Conservation (phyloP, 2,329 filamentous ascomycete genomes). For the Scedosporium dehoogii region DNA sequence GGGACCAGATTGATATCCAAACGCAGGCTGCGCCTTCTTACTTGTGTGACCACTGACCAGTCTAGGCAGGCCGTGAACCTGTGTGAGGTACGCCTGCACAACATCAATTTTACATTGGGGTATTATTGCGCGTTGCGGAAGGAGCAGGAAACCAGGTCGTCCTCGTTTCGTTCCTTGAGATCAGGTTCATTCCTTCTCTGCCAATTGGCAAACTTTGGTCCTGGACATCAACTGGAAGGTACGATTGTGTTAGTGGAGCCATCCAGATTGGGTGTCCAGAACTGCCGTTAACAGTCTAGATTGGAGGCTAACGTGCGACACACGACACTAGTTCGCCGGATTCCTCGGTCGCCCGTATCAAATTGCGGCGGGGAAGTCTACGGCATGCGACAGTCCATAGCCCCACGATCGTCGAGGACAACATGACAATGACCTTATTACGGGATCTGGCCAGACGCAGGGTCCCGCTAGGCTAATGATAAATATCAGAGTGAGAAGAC, state of each 20-base stretch:
- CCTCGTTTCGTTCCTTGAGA: no score
- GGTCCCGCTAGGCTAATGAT: background rate
- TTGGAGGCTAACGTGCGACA: background rate
- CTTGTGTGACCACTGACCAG: no score
- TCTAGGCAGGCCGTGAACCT: no score
- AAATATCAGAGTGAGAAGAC: background rate
- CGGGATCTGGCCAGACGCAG: background rate
- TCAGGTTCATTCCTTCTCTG: background rate
- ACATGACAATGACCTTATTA: background rate
- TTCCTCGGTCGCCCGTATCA: background rate
- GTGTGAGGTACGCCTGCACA: background rate
- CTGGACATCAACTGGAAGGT: no score
- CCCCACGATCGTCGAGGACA: background rate
- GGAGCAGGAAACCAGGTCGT: background rate
- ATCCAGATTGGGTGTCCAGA: background rate
- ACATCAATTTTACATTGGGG: background rate
- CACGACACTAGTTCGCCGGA: background rate
- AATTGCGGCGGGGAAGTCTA: background rate
- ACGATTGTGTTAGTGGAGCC: background rate
- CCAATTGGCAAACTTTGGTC: background rate
- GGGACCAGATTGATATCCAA: no score
- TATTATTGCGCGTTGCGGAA: background rate
- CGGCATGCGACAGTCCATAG: background rate
- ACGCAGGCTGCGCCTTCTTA: no score
- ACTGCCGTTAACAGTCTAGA: background rate